phyloP scores from a whole-genome alignment of 2,329 filamentous ascomycete genomes.

The Monilinia vaccinii-corymbosi region DNA sequence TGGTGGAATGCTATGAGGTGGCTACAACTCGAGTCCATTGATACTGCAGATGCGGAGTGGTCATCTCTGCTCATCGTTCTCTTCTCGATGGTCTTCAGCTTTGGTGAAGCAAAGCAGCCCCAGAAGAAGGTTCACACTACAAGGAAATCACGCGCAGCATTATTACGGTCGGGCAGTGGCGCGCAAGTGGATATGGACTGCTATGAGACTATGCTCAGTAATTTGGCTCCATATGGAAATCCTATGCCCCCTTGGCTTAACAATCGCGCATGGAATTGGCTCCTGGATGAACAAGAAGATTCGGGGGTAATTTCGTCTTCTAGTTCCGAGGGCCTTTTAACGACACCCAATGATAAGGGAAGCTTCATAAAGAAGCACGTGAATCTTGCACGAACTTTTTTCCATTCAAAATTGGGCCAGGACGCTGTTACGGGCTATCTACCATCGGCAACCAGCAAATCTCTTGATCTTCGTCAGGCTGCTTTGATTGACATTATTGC shows the following conservation, averaged over 20 bases:
- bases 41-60: slow-evolving; percentile 54
- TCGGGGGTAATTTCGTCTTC: slow-evolving; percentile 18
- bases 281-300: slow-evolving; percentile 46
- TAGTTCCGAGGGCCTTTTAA: slow-evolving; percentile 11
- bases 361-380: slow-evolving; percentile 44
- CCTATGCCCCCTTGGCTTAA: slow-evolving; percentile 48
- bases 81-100: slow-evolving; percentile 52
- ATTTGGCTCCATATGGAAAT: slow-evolving; percentile 31
- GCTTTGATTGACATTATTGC: slow-evolving; percentile 60
- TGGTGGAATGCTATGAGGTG: slow-evolving; percentile 71
- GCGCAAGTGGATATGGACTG: slow-evolving; percentile 31
- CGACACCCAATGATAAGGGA: slow-evolving; percentile 39
- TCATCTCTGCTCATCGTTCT: slow-evolving; percentile 56
- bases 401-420: slow-evolving; percentile 49
- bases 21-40: slow-evolving; percentile 43
- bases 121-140: slow-evolving; percentile 29
- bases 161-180: slow-evolving; percentile 42
- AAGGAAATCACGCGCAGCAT: slow-evolving; percentile 33
- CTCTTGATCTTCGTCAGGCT: slow-evolving; percentile 48
- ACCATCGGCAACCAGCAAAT: slow-evolving; percentile 47
- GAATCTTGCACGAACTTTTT: slow-evolving; percentile 54
- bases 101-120: slow-evolving; percentile 36
- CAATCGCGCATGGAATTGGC: slow-evolving; percentile 62
- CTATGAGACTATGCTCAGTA: slow-evolving; percentile 39
- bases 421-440: slow-evolving; percentile 47